Evolutionary conservation across 2,329 filamentous ascomycete species (phyloP).

Genomic region (Colletotrichum gloeosporioides): DNA sequence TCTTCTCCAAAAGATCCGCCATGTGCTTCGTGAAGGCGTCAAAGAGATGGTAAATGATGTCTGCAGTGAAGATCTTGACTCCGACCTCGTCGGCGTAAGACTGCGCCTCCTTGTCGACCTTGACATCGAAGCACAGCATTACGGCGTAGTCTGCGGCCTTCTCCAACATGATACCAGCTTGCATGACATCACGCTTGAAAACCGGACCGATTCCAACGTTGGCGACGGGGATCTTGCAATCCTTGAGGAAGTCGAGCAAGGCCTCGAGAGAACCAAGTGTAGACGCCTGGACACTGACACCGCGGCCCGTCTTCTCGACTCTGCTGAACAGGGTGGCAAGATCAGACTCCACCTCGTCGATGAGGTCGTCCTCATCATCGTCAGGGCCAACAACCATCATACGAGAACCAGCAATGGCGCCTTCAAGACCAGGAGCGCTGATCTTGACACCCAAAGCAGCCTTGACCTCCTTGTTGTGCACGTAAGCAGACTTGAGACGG

Average conservation of each 20-base stretch:
- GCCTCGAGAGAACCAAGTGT: slow-evolving; percentile 97
- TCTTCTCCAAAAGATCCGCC: slow-evolving; percentile 83
- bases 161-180: slow-evolving; percentile 93
- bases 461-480: slow-evolving; percentile 99
- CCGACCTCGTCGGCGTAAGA: slow-evolving; percentile 91
- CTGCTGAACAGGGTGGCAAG: slow-evolving; percentile 89
- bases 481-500: slow-evolving; percentile 93
- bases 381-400: slow-evolving; percentile 92
- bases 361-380: slow-evolving; percentile 95
- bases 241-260: slow-evolving; percentile 92
- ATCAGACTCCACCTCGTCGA: slow-evolving; percentile 96
- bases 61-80: slow-evolving; percentile 97
- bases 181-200: slow-evolving; percentile 97
- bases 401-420: slow-evolving; percentile 94
- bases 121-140: slow-evolving; percentile 99
- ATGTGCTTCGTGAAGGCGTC: slow-evolving; percentile 97
- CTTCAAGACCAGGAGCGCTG: slow-evolving; percentile 91
- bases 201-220: slow-evolving; percentile 98
- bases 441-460: slow-evolving; percentile 99
- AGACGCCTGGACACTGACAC: slow-evolving; percentile 96
- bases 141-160: slow-evolving; percentile 95
- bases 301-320: slow-evolving; percentile 89
- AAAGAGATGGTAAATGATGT: slow-evolving; percentile 99
- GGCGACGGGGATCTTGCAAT: slow-evolving; percentile 95
- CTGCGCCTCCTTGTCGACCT: slow-evolving; percentile 95